Evolutionary conservation across 345 rosid genomes (phyloP).

Genomic region (Melastoma malabathricum): DNA sequence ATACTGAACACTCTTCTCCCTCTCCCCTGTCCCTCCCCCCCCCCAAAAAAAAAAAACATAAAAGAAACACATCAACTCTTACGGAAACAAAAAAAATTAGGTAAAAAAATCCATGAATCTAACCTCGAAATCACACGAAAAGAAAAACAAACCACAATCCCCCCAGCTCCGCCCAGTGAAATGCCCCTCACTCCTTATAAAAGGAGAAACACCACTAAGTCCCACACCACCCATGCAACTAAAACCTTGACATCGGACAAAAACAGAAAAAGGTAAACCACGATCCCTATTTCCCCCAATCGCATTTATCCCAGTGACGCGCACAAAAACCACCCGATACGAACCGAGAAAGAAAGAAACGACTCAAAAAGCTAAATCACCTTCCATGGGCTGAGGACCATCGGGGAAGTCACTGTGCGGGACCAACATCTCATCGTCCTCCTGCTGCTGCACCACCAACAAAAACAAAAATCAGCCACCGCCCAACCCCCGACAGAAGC

Average conservation of each 20-base stretch:
- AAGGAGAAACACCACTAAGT: too few relatives aligned
- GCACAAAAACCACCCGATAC: background rate
- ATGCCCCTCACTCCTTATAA: too few relatives aligned
- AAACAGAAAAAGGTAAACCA: background rate
- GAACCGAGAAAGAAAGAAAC: background rate
- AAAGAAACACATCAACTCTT: too few relatives aligned
- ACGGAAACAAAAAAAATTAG: too few relatives aligned
- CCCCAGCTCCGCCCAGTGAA: background rate
- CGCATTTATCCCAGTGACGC: background rate
- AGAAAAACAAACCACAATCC: background rate
- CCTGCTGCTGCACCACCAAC: slow-evolving; percentile 24
- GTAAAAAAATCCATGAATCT: background rate
- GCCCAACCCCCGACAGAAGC: too few relatives aligned
- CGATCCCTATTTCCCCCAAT: background rate
- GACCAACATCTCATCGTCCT: slow-evolving; percentile 56
- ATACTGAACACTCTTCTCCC: too few relatives aligned
- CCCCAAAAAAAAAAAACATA: too few relatives aligned
- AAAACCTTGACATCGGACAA: background rate
- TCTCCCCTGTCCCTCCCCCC: too few relatives aligned
- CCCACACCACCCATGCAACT: too few relatives aligned
- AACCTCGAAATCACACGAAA: slow-evolving; percentile 2
- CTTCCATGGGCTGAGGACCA: slow-evolving; percentile 59
- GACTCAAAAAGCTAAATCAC: slow-evolving; percentile 9
- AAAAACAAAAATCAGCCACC: slow-evolving; percentile 1
- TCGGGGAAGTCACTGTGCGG: slow-evolving; percentile 39